Conservation (phyloP, 2,329 filamentous ascomycete genomes). For the Trichoderma oligosporum region DNA sequence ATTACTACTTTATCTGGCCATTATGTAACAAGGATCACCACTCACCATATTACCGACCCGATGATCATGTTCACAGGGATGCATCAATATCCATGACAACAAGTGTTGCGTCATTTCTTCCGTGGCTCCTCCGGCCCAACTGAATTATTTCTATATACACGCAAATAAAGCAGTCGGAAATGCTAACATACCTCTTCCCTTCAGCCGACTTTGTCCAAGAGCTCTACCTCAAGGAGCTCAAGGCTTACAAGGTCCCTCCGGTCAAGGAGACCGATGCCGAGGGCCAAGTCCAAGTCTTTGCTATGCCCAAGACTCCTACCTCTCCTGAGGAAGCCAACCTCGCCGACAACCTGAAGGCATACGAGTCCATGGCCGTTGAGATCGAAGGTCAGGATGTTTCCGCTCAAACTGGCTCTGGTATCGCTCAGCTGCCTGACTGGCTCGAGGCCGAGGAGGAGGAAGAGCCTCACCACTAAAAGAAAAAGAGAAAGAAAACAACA, state of each 20-base stretch:
- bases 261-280: slow-evolving; percentile 84
- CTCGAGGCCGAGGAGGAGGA: slow-evolving; percentile 74
- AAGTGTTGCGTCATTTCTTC: slow-evolving; percentile 17
- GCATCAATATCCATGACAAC: not conserved
- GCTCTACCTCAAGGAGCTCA: slow-evolving; percentile 93
- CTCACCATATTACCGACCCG: not conserved
- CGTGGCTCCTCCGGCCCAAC: not conserved
- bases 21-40: not conserved
- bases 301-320: slow-evolving; percentile 70
- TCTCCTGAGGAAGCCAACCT: slow-evolving; percentile 95
- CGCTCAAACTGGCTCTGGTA: slow-evolving; percentile 55
- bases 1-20: not conserved
- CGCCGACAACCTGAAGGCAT: slow-evolving; percentile 84
- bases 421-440: slow-evolving; percentile 65
- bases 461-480: slow-evolving; percentile 45
- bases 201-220: slow-evolving; percentile 96
- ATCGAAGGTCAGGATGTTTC: slow-evolving; percentile 77
- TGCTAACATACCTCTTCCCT: slow-evolving; percentile 26
- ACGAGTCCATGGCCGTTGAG: slow-evolving; percentile 91
- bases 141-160: slow-evolving; percentile 1
- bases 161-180: not conserved
- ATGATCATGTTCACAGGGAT: not conserved
- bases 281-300: slow-evolving; percentile 87
- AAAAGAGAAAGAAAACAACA: no score
- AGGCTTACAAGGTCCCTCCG: slow-evolving; percentile 83